Base-by-base conservation (phyloP, 805 yeast species). In the Saccharomyces mikatae region DNA sequence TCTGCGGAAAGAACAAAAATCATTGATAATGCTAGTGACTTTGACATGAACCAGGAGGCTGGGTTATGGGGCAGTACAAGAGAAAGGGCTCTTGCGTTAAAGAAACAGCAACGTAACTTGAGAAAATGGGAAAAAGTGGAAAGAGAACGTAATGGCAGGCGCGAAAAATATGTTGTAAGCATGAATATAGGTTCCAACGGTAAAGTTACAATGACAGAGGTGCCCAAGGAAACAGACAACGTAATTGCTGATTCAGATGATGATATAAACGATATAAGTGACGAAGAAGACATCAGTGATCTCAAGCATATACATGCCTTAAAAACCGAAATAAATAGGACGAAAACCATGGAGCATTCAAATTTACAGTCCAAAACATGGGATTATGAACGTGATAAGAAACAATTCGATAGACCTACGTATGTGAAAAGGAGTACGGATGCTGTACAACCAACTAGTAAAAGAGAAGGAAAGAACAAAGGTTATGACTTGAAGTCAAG, bases 1-100 rank as follows among this genome's bases (percentile, higher is more conserved):
- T 87, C 95, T 6, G 88, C 91, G 1, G 95, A 89, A 67, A 77
- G 99, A 67, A 94, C 99, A 0, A 82, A 81, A 61, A 89, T 94
- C 58, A 91, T 95, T 44, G 99, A 94, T 67, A 85, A 89, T 65
- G 97, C 95, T 0, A 82, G 96, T 4, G 99, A 94, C 67, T 70
- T 84, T 53, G 74, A 78, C 14, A 71, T 76, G 36, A 81, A 89
- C 0, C 73, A 74, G 2, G 71, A 78, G 0, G 77, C 76, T 31
- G 85, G 81, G 60, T 73, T 85, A 58, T 94, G 99, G 98, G 83
- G 96, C 0, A 74, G 76, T 41, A 84, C 96, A 1, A 77, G 84
- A 52, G 97, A 95, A 62, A 80, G 94, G 60, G 97, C 97, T 0
- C 74, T 89, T 54, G 89, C 88, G 66, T 73, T 94, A 62, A 89